Percentiles rank a stretch among this genome's conserved stretches.
phyloP scores from a whole-genome alignment of 176 grass and related monocot species.

The Canna indica region DNA sequence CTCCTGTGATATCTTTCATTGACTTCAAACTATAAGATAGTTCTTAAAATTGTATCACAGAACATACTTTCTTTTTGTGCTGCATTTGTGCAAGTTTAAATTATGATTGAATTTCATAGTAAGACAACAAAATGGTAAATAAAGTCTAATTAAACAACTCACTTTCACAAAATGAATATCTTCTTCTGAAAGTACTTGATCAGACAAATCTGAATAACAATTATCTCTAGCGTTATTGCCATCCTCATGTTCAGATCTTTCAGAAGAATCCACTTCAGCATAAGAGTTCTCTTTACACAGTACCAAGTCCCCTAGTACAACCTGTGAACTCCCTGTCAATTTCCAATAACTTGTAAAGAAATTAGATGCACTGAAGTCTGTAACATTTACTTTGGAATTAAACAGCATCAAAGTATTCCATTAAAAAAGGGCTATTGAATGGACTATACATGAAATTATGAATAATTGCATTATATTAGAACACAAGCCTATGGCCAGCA shows the following conservation, averaged over 20 bases:
- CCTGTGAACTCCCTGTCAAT: constrained; percentile 61
- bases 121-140: no score
- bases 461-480: no score
- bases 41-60: no score
- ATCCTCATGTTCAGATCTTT: constrained; percentile 38
- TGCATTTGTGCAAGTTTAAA: background rate
- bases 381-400: background rate
- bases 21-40: no score
- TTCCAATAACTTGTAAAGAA: constrained; percentile 19
- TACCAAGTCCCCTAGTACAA: constrained; percentile 74
- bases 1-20: no score
- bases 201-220: constrained; percentile 39
- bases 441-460: no score
- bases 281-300: constrained; percentile 51
- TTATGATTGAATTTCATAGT: background rate
- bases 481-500: no score
- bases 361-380: background rate
- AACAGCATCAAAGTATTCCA: no score
- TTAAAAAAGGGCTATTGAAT: no score
- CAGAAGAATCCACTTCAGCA: constrained; percentile 29
- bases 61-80: no score
- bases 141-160: constrained; percentile 2
- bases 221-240: constrained; percentile 23
- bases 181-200: constrained; percentile 64
- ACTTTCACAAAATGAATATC: constrained; percentile 63